Evolutionary conservation across 2,329 filamentous ascomycete species (phyloP).

Genomic region (Pseudogymnoascus sp.): DNA sequence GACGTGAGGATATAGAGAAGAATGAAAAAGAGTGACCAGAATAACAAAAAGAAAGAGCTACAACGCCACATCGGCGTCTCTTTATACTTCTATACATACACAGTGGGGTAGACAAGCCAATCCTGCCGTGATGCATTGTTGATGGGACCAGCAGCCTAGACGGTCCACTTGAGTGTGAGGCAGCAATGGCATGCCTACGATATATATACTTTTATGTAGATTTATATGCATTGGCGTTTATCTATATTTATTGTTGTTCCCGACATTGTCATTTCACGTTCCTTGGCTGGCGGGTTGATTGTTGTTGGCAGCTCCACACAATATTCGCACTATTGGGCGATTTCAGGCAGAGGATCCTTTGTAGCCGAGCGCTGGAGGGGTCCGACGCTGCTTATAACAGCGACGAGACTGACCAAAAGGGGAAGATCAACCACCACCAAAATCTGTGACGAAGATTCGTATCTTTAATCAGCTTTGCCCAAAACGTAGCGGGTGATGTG

Average conservation of each 20-base stretch:
- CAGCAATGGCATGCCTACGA: constrained; percentile 6
- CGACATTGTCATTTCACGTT: neutral
- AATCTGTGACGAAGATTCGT: neutral
- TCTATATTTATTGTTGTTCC: neutral
- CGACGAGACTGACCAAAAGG: neutral
- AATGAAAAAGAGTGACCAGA: neutral
- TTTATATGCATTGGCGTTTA: neutral
- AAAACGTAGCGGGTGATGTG: neutral
- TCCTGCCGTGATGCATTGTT: neutral
- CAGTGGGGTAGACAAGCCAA: neutral
- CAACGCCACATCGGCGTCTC: neutral
- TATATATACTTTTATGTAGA: neutral
- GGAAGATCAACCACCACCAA: neutral
- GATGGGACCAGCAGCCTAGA: neutral
- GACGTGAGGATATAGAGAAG: neutral
- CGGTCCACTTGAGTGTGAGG: neutral
- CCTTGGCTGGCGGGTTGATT: neutral
- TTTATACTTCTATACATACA: constrained; percentile 4
- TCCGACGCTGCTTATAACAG: neutral
- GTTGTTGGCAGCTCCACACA: neutral
- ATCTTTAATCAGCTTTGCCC: neutral
- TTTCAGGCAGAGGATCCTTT: neutral
- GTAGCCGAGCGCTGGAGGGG: neutral
- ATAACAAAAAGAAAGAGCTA: neutral
- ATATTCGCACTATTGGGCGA: constrained; percentile 2